Conservation (phyloP, 176 grass and related monocot genomes). For the Aegilops sharonensis region DNA sequence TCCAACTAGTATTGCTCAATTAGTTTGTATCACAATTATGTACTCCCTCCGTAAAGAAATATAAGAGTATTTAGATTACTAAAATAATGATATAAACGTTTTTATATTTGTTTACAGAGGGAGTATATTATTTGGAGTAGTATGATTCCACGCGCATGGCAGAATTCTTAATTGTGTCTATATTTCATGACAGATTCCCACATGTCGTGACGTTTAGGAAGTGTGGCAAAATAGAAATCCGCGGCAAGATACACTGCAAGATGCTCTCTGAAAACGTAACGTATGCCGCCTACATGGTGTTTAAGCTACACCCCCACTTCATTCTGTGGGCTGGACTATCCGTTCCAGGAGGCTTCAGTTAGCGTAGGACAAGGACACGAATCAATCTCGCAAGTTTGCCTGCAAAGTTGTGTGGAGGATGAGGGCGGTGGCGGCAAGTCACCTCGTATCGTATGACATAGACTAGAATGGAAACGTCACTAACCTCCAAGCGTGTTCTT, state of each 20-base stretch:
- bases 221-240: constrained; percentile 56
- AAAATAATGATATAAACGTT: too few species aligned
- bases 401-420: neutral
- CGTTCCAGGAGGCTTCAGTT: neutral
- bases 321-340: neutral
- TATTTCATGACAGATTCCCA: constrained; percentile 28
- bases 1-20: too few species aligned
- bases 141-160: too few species aligned
- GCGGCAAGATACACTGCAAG: constrained; percentile 40
- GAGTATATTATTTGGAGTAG: too few species aligned
- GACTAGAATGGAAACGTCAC: neutral
- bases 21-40: too few species aligned
- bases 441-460: neutral
- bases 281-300: constrained; percentile 55
- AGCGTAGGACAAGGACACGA: neutral
- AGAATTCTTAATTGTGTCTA: too few species aligned
- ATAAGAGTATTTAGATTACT: too few species aligned
- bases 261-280: constrained; percentile 34
- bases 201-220: constrained; percentile 40
- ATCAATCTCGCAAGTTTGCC: neutral
- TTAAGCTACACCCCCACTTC: constrained; percentile 12
- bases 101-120: too few species aligned
- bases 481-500: neutral
- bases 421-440: neutral
- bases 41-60: too few species aligned